Percentiles rank a stretch among this genome's conserved stretches.
Evolutionary conservation across 1,284 basidiomycete genomes (phyloP).

Genomic region (Amylostereum areolatum): DNA sequence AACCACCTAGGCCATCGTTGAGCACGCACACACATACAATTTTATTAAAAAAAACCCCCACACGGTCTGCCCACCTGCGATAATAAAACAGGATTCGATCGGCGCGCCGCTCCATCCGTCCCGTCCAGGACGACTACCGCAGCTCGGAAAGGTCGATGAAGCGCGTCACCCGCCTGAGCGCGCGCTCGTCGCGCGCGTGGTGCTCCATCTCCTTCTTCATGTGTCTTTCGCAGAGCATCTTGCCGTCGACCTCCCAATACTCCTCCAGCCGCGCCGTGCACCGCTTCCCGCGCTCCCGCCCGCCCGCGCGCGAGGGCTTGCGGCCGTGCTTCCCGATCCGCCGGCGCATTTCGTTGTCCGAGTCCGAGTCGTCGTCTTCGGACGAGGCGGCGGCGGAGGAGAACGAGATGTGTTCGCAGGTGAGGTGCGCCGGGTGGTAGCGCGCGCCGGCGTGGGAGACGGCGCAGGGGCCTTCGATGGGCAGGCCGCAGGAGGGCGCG

Average conservation of each 20-base stretch:
- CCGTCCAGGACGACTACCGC: neutral
- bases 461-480: slow-evolving; percentile 88
- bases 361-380: neutral
- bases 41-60: too few relatives aligned
- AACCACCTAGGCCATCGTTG: too few relatives aligned
- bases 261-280: slow-evolving; percentile 63
- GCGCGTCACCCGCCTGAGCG: slow-evolving; percentile 47
- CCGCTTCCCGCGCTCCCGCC: slow-evolving; percentile 8
- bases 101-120: too few relatives aligned
- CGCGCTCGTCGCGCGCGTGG: slow-evolving; percentile 29
- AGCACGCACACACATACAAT: too few relatives aligned
- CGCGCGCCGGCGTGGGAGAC: slow-evolving; percentile 71
- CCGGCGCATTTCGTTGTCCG: neutral
- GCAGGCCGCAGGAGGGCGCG: slow-evolving; percentile 69
- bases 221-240: slow-evolving; percentile 79
- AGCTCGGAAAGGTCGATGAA: slow-evolving; percentile 34
- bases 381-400: slow-evolving; percentile 26
- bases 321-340: neutral
- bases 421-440: slow-evolving; percentile 82
- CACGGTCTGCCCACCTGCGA: too few relatives aligned
- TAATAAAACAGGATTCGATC: too few relatives aligned
- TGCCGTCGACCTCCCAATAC: slow-evolving; percentile 82
- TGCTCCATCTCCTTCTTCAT: slow-evolving; percentile 30
- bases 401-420: slow-evolving; percentile 48
- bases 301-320: neutral